Percentiles rank a stretch among this genome's conserved stretches.
phyloP scores from a whole-genome alignment of 306 rosid species.

The Cicer pinnatifidum region DNA sequence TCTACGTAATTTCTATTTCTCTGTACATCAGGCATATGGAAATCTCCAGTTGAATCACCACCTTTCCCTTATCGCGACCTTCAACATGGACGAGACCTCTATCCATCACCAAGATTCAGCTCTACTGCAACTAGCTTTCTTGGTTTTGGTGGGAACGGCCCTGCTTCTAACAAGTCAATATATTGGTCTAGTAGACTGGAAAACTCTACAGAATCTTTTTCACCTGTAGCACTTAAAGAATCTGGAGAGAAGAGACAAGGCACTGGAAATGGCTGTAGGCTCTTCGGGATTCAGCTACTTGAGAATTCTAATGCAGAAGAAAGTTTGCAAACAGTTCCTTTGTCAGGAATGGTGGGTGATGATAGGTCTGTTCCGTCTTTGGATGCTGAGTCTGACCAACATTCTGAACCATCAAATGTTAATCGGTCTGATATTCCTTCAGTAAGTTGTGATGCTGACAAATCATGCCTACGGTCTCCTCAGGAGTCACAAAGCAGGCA shows the following conservation, averaged over 20 bases:
- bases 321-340: slow-evolving; percentile 52
- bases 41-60: slow-evolving; percentile 68
- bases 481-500: slow-evolving; percentile 87
- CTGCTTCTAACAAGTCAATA: slow-evolving; percentile 67
- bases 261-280: slow-evolving; percentile 78
- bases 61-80: slow-evolving; percentile 66
- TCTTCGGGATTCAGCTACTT: slow-evolving; percentile 86
- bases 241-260: slow-evolving; percentile 69
- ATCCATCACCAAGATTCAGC: slow-evolving; percentile 68
- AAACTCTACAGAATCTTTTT: slow-evolving; percentile 62
- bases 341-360: slow-evolving; percentile 60
- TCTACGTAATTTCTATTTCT: slow-evolving; percentile 25
- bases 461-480: slow-evolving; percentile 80
- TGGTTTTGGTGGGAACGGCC: slow-evolving; percentile 69
- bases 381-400: slow-evolving; percentile 80
- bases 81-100: slow-evolving; percentile 67
- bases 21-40: slow-evolving; percentile 70
- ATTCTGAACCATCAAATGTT: slow-evolving; percentile 86
- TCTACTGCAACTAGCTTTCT: slow-evolving; percentile 62
- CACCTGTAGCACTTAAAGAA: slow-evolving; percentile 62
- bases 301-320: slow-evolving; percentile 68
- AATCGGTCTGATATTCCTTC: slow-evolving; percentile 83
- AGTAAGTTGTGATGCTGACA: slow-evolving; percentile 89
- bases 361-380: slow-evolving; percentile 57
- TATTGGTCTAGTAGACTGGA: slow-evolving; percentile 77